Percentiles rank a stretch among this genome's conserved stretches.
These are phyloP conservation scores for Suhomyces sp. DNA, from an alignment of 805 yeast species.

Conservation along the genomic window DNA sequence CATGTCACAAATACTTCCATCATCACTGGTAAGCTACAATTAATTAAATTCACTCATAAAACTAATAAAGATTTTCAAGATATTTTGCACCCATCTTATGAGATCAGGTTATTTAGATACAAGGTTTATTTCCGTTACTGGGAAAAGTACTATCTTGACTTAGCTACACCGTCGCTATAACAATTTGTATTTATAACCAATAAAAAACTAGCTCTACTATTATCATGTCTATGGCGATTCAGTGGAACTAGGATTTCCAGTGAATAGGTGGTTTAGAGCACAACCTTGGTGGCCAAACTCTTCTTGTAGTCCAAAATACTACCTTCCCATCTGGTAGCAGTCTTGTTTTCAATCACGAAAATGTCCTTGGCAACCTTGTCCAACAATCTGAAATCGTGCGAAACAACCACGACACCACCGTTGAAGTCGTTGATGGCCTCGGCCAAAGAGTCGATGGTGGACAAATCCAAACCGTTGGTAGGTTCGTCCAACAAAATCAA, in stretches of 20 bases:
- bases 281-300: slow-evolving; percentile 88
- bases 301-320: slow-evolving; percentile 87
- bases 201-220: too few relatives aligned
- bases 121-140: too few relatives aligned
- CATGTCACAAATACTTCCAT: too few relatives aligned
- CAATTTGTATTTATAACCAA: too few relatives aligned
- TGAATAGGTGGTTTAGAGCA: slow-evolving; percentile 39
- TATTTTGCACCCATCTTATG: too few relatives aligned
- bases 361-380: slow-evolving; percentile 98
- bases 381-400: slow-evolving; percentile 97
- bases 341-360: slow-evolving; percentile 91
- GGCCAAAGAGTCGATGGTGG: slow-evolving; percentile 96
- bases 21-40: too few relatives aligned
- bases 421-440: slow-evolving; percentile 91
- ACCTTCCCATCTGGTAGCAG: slow-evolving; percentile 97
- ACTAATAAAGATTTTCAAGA: too few relatives aligned
- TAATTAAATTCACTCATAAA: too few relatives aligned
- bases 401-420: slow-evolving; percentile 98
- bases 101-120: too few relatives aligned
- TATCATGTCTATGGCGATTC: neutral
- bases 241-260: neutral
- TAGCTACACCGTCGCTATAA: too few relatives aligned
- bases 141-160: too few relatives aligned
- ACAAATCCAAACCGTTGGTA: slow-evolving; percentile 98
- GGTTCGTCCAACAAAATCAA: slow-evolving; percentile 96